These are phyloP conservation scores for Chytriomyces sp. DNA, from an alignment of 192 early-diverging fungal species.

Conservation along the genomic window DNA sequence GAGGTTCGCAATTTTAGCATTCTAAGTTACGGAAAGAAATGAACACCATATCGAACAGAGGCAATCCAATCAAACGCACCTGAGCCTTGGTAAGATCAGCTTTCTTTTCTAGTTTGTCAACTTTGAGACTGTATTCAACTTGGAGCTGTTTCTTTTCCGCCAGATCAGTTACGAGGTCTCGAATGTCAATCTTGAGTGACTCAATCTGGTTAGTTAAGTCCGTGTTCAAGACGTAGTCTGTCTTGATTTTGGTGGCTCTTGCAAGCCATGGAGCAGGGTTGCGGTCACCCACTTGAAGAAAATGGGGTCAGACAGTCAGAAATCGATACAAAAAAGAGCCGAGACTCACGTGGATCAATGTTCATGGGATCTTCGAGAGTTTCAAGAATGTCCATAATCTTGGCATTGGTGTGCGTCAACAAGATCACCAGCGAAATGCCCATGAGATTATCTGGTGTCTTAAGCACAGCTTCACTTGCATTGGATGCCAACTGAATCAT, in stretches of 20 bases:
- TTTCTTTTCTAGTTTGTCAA: conserved; percentile 82
- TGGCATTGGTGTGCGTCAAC: conserved; percentile 49
- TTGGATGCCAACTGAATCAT: conserved; percentile 60
- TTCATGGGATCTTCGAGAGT: conserved; percentile 55
- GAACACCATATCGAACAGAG: neutral
- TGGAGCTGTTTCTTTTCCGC: conserved; percentile 81
- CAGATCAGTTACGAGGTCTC: conserved; percentile 75
- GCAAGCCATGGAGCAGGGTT: conserved; percentile 71
- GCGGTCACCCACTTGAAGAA: neutral
- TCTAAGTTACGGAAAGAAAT: neutral
- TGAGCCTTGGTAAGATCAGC: conserved; percentile 43
- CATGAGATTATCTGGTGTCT: conserved; percentile 60
- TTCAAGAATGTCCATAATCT: conserved; percentile 52
- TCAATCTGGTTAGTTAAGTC: conserved; percentile 79
- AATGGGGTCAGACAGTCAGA: neutral
- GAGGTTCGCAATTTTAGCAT: conserved; percentile 61
- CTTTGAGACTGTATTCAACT: conserved; percentile 73
- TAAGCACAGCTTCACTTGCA: conserved; percentile 60
- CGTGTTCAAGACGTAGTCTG: conserved; percentile 75
- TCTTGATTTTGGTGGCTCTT: conserved; percentile 80
- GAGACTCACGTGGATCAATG: conserved; percentile 49
- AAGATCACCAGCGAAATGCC: conserved; percentile 61
- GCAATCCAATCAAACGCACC: conserved; percentile 28
- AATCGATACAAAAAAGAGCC: neutral
- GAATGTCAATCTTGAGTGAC: conserved; percentile 75